Base-by-base conservation (phyloP, 768 basidiomycete species). In the Lactifluus volemus region DNA sequence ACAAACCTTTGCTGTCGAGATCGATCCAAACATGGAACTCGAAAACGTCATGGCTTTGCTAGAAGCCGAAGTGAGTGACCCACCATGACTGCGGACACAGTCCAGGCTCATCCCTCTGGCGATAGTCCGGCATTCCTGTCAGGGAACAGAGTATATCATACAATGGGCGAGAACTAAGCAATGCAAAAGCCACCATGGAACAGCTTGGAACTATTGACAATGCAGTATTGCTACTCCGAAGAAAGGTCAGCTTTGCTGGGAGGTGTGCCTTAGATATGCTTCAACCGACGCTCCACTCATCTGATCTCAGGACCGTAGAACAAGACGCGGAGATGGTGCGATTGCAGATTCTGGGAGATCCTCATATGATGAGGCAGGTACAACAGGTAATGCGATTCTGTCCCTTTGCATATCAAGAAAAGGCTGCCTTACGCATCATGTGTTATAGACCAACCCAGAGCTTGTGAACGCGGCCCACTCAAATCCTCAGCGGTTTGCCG, bases 301-400 rank as follows among this genome's bases (percentile, higher is more conserved):
- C 36, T 30, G 7, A 34, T 57, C n/a, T 44, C 65, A 92, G 91
- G 67, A 71, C 82, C 15, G 76, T 81, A n/a, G 82, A 86, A 66
- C 87, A 86, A 63, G 92, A 96, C 66, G 75, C 89, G 32, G 96
- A 98, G 73, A 88, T 86, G 82, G 91, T 93, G 85, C 81, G 96
- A 15, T 74, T 95, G 29, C 92, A 93, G 66, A 70, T 96, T 15
- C 76, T 98, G 12, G 92, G 94, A 3, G 82, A 98, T 73, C 93
- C 93, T 4, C 67, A 76, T 0, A 73, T 97, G 50, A 87, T 98
- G 88, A 71, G 75, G 14, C 82, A 89, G 69, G 69, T 98, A 19
- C 82, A 79, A 60, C 73, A 81, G 65, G 81, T 73, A 19, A 48
- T 17, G 2, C 21, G 3, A 25, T 32, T 9, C 48, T 15, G 19